These are phyloP conservation scores for Hemisphaericaspora nanyangensis DNA, from an alignment of 805 yeast genomes.

Conservation along the genomic window DNA sequence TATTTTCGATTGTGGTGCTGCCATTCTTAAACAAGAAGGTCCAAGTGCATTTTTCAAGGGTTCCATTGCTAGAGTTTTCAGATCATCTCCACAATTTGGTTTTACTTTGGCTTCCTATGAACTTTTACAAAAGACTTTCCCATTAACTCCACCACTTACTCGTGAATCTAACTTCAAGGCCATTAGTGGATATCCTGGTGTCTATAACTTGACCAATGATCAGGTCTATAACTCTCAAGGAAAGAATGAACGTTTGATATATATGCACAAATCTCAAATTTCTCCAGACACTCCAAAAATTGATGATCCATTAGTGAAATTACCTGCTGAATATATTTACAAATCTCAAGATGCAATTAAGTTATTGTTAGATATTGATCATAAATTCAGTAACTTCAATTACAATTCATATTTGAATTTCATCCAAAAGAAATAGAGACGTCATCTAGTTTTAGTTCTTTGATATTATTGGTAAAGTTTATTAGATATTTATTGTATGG, in stretches of 20 bases:
- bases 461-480: too few species aligned
- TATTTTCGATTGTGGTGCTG: slow-evolving; percentile 69
- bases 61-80: slow-evolving; percentile 87
- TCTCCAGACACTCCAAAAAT: slow-evolving; percentile 14
- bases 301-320: slow-evolving; percentile 37
- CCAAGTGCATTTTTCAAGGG: slow-evolving; percentile 89
- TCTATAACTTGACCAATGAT: slow-evolving; percentile 41
- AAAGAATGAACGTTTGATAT: slow-evolving; percentile 30
- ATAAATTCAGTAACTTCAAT: slow-evolving; percentile 56
- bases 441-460: too few species aligned
- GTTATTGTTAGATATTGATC: slow-evolving; percentile 59
- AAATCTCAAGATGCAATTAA: slow-evolving; percentile 60
- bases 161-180: slow-evolving; percentile 42
- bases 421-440: slow-evolving; percentile 18
- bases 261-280: slow-evolving; percentile 24
- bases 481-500: too few species aligned
- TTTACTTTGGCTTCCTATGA: slow-evolving; percentile 98
- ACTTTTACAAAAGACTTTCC: slow-evolving; percentile 73
- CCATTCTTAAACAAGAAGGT: slow-evolving; percentile 81
- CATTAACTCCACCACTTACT: slow-evolving; percentile 54
- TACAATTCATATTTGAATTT: slow-evolving; percentile 42
- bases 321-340: slow-evolving; percentile 46
- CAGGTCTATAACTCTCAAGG: slow-evolving; percentile 40
- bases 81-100: slow-evolving; percentile 98
- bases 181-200: slow-evolving; percentile 43